Conservation (phyloP, 1,284 basidiomycete species). For the Tilletiaria anomala region DNA sequence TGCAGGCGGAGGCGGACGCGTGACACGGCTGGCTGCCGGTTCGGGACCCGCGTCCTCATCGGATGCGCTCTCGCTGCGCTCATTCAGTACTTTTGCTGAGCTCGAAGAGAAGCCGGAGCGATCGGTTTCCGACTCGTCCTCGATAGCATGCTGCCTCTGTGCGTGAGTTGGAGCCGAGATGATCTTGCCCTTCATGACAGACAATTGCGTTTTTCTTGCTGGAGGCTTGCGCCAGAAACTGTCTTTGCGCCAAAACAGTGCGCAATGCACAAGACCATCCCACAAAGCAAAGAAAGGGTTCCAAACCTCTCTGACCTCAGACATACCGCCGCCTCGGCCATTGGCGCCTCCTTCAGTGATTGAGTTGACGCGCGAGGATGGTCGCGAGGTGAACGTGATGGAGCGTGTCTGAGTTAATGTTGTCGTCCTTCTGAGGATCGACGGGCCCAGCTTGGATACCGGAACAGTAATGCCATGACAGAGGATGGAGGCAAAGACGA, state of each 20-base stretch:
- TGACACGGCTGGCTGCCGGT: too few species aligned
- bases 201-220: too few species aligned
- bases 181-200: too few species aligned
- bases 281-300: constrained; percentile 16
- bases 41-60: too few species aligned
- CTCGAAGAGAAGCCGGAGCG: too few species aligned
- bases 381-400: constrained; percentile 7
- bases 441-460: constrained; percentile 28
- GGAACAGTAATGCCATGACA: constrained; percentile 42
- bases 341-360: constrained; percentile 2
- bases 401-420: constrained; percentile 5
- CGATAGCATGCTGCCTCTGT: too few species aligned
- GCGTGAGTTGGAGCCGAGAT: too few species aligned
- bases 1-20: too few species aligned
- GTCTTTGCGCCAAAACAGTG: constrained; percentile 21
- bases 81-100: too few species aligned
- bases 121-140: too few species aligned
- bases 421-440: constrained; percentile 16
- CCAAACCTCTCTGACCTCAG: constrained; percentile 9
- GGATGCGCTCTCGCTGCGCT: too few species aligned
- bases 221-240: constrained; percentile 19
- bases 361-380: not conserved
- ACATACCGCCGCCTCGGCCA: not conserved
- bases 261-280: constrained; percentile 9
- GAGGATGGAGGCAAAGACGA: constrained; percentile 44